Evolutionary conservation across 768 basidiomycete species (phyloP), one percentile per base, ranked within the genome.

Genomic region (Holtermannia corniformis): DNA sequence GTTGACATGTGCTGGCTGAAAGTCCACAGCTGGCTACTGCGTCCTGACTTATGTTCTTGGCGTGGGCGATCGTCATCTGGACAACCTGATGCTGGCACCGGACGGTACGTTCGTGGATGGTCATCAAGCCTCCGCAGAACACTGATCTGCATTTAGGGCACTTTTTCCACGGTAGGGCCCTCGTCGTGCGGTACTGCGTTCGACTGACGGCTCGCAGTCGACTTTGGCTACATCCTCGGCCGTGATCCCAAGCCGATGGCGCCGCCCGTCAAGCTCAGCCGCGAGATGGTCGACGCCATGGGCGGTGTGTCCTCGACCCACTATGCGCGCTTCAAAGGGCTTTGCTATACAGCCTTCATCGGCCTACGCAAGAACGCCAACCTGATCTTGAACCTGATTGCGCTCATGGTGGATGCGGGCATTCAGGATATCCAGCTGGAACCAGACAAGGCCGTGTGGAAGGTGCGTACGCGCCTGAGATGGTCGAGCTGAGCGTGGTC

Each of bases 231-330:
- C 72, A 97, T 97, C 62, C 79, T 97, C 13, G 95, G 95, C 2
- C 84, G 91, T 2, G 95, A 97, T 68, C 95, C 95, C 0, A 97
- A 99, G 65, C 89, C 91, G 0, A 93, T 92, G 68, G 92, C 95
- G 1, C 95, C 95, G 4, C 87, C 91, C 12, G 92, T 97, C 60
- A 99, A 99, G 71, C 87, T 99, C 40, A 96, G 92, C 74, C 92
- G 93, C 66, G 95, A 97, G 69, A 99, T 97, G 95, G 89, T 97
- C 0, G 95, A 99, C 68, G 93, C 87, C 11, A 93, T 99, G 91
- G 95, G 95, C n/a, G 93, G 95, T 11, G 83, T 87, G 1, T 82
- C 86, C 64, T 93, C 91, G 4, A 80, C 85, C n/a, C 93, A 97
- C 70, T 96, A 96, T 72, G 81, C 83, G 22, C 84, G 92, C 25